Base-by-base conservation (phyloP, 1,284 basidiomycete species). In the Moesziomyces globuligerus region DNA sequence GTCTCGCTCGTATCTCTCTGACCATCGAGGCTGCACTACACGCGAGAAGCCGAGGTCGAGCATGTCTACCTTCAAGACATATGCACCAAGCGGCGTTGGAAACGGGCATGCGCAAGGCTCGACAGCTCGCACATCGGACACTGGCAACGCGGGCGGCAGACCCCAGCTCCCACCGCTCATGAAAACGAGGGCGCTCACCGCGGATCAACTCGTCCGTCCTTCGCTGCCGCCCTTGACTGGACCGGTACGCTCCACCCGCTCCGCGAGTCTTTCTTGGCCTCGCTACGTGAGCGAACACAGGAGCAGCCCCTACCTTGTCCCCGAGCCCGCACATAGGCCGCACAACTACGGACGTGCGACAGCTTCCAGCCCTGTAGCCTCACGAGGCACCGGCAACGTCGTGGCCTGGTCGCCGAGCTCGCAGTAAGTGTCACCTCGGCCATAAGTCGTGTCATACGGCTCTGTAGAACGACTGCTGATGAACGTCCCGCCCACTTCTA, bases 221-320 rank as follows among this genome's bases (percentile, higher is more conserved):
- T 37, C 43, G 10, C 20, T 66, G 41, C 62, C 62, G 34, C 55
- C 62, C 28, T 13, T 66, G 43, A 6, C 59, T 11, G 62, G 62
- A 23, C 62, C 62, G 4, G 41, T 66, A 15, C 62, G 62, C 10
- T 20, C 43, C 10, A 51, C 47, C 9, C 23, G 42, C 20, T 44
- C 37, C 18, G 23, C 48, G 23, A 25, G 28, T 34, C 42, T 37
- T n/a, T 44, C 50, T 1, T 25, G 46, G 11, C 17, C 44, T 15
- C 61, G 55, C 17, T 43, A 55, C 13, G 36, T 34, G 28, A 26
- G n/a, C 26, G 55, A 59, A n/a, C 37, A 48, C 48, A 32, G 49
- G 25, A 49, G 36, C 47, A 66, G 48, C 26, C 62, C 62, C 8
- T 66, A 58, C 55, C 55, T 50, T 20, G 9, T 51, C 8, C 42